Base-by-base conservation (phyloP, 768 basidiomycete genomes). In the Suillus occidentalis region DNA sequence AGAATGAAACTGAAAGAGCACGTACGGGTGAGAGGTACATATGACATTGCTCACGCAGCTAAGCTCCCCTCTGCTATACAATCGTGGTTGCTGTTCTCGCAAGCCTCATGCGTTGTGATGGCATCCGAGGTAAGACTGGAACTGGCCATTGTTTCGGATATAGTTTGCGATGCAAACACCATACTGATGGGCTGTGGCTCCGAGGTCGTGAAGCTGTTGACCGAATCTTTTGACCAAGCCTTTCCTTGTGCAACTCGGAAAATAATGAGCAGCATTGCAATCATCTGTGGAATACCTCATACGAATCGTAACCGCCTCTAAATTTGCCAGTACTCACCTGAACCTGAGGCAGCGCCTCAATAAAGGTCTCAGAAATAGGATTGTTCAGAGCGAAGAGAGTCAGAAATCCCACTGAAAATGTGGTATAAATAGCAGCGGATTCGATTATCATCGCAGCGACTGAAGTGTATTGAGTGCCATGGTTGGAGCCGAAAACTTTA, bases 401-500 rank as follows among this genome's bases (percentile, higher is more conserved):
- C 25, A 81, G 47, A 62, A 81, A 79, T 0, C 75, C 36, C 9
- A 80, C 16, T 0, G 71, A 71, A 18, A 71, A 57, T 5, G 67
- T 18, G 6, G 75, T 69, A 55, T 78, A 78, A 3, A 76, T 42
- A 4, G 74, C 68, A 2, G 76, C 77, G 1, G 76, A 77, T 66
- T 81, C 80, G 55, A 81, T 53, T 36, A 78, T 50, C 69, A 81
- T 78, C 4, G 79, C 70, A 14, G 72, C 72, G 10, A 79, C 60
- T 2, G 71, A 74, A 4, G 75, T 71, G 60, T 80, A 80, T 20
- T 69, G 68, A 7, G 47, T 43, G 8, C 72, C 69, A 31, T 73
- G 61, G 34, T 49, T 63, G 16, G 59, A 36, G n/a, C 77, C 77
- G 2, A 81, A 50, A 1, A 60, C 61, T 1, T 43, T n/a, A 2